Percentiles rank a stretch among this genome's conserved stretches.
Evolutionary conservation across 805 yeast genomes (phyloP).

Genomic region (Pichia insulana): DNA sequence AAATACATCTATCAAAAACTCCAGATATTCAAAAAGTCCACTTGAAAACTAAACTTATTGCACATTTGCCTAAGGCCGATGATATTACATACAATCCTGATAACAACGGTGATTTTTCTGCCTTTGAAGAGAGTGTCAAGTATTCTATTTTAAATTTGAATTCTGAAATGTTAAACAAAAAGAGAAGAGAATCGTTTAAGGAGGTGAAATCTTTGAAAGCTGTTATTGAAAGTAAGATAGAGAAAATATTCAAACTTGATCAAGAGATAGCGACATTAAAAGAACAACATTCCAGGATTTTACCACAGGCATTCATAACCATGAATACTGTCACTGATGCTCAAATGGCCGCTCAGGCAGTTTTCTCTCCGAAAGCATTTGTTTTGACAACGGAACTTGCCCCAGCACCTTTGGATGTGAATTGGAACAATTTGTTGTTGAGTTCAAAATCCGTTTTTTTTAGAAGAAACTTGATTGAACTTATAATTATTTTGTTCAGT

Average conservation of each 20-base stretch:
- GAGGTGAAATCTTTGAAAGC: constrained; percentile 17
- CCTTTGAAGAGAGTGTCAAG: neutral
- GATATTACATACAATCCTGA: constrained; percentile 11
- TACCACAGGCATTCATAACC: constrained; percentile 63
- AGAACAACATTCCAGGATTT: constrained; percentile 31
- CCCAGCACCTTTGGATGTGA: constrained; percentile 92
- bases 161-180: neutral
- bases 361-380: constrained; percentile 81
- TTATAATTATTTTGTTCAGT: constrained; percentile 39
- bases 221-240: constrained; percentile 28
- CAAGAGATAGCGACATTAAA: constrained; percentile 29
- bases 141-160: constrained; percentile 2
- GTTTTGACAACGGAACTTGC: constrained; percentile 79
- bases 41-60: constrained; percentile 24
- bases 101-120: neutral
- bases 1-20: constrained; percentile 26
- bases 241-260: constrained; percentile 31
- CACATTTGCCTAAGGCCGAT: constrained; percentile 11
- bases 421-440: constrained; percentile 57
- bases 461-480: constrained; percentile 25
- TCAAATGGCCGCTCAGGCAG: constrained; percentile 96
- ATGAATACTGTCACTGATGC: constrained; percentile 93
- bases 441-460: constrained; percentile 31
- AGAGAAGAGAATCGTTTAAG: constrained; percentile 3
- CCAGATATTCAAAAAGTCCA: constrained; percentile 19